Conservation (phyloP, 2,329 filamentous ascomycete species). For the Sarocladiaceae sp. region DNA sequence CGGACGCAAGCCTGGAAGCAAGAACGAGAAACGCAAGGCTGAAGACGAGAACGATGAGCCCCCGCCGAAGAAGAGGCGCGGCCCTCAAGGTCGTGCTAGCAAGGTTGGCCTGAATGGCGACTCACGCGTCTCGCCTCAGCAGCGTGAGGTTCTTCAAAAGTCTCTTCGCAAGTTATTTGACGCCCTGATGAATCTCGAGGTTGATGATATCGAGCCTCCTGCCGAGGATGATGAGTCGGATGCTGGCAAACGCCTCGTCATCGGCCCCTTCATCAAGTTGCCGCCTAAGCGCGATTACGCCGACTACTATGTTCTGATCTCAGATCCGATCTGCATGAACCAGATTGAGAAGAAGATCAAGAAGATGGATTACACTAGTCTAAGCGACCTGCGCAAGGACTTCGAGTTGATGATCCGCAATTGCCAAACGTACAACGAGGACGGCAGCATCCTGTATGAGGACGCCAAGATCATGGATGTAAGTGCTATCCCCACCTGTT, state of each 20-base stretch:
- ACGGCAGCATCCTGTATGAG: slow-evolving; percentile 82
- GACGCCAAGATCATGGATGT: slow-evolving; percentile 94
- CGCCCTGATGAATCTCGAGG: slow-evolving; percentile 75
- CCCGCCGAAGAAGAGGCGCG: slow-evolving; percentile 70
- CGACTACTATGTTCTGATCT: slow-evolving; percentile 93
- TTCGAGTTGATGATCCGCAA: slow-evolving; percentile 82
- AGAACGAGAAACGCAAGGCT: slow-evolving; percentile 83
- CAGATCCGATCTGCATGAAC: slow-evolving; percentile 91
- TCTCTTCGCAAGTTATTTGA: slow-evolving; percentile 75
- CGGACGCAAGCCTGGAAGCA: slow-evolving; percentile 69
- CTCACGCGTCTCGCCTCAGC: slow-evolving; percentile 53
- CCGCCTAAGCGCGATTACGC: slow-evolving; percentile 85
- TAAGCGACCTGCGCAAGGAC: slow-evolving; percentile 76
- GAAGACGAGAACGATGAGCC: slow-evolving; percentile 71
- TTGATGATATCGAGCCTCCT: slow-evolving; percentile 58
- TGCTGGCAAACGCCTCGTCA: slow-evolving; percentile 68
- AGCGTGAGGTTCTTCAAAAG: slow-evolving; percentile 72
- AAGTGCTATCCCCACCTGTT: slow-evolving; percentile 26
- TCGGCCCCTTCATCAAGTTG: slow-evolving; percentile 88
- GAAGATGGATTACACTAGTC: slow-evolving; percentile 80
- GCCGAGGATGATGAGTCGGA: slow-evolving; percentile 53
- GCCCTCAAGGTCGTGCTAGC: slow-evolving; percentile 64
- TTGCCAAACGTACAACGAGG: slow-evolving; percentile 94
- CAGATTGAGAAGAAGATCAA: slow-evolving; percentile 93
- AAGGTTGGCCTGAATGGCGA: slow-evolving; percentile 34